phyloP scores from a whole-genome alignment of 1,284 basidiomycete genomes.

The Salmacisia buchloeana region DNA sequence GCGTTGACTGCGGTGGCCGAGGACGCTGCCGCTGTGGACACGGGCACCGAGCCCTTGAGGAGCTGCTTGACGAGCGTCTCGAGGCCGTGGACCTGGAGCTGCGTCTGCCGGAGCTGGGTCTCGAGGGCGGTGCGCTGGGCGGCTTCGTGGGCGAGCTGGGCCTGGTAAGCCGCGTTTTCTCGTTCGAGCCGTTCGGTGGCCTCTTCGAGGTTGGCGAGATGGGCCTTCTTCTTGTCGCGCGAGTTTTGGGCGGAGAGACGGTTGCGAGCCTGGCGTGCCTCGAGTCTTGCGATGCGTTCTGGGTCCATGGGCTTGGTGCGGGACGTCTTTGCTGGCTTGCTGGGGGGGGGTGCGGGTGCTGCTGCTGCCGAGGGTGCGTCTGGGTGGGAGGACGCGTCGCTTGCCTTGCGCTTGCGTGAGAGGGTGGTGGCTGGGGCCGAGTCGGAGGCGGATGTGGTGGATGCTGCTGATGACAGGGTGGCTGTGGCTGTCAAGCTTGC shows the following conservation, averaged over 20 bases:
- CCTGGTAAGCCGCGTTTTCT: conserved; percentile 23
- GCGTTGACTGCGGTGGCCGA: not conserved
- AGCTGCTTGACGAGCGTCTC: conserved; percentile 22
- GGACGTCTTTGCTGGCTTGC: not conserved
- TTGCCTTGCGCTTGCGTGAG: not conserved
- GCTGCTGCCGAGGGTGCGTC: not conserved
- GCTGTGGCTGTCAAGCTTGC: not conserved
- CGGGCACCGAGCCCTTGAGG: conserved; percentile 25
- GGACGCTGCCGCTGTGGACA: conserved; percentile 20
- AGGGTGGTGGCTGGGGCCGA: not conserved
- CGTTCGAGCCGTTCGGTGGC: conserved; percentile 24
- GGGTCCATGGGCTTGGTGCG: conserved; percentile 31
- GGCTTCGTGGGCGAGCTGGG: conserved; percentile 19
- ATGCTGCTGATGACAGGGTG: not conserved
- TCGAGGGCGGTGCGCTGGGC: conserved; percentile 21
- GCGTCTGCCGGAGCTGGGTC: conserved; percentile 22
- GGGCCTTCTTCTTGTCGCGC: conserved; percentile 45
- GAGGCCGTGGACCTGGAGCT: conserved; percentile 11
- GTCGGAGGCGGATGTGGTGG: too few species aligned
- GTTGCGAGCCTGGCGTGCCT: conserved; percentile 46
- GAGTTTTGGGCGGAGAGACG: conserved; percentile 46
- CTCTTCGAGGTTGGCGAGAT: conserved; percentile 37
- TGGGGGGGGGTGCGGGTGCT: too few species aligned
- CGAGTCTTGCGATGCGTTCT: conserved; percentile 39
- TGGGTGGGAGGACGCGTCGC: not conserved